phyloP scores from a whole-genome alignment of 2,329 filamentous ascomycete species.

The Dendrostoma leiphaemia region DNA sequence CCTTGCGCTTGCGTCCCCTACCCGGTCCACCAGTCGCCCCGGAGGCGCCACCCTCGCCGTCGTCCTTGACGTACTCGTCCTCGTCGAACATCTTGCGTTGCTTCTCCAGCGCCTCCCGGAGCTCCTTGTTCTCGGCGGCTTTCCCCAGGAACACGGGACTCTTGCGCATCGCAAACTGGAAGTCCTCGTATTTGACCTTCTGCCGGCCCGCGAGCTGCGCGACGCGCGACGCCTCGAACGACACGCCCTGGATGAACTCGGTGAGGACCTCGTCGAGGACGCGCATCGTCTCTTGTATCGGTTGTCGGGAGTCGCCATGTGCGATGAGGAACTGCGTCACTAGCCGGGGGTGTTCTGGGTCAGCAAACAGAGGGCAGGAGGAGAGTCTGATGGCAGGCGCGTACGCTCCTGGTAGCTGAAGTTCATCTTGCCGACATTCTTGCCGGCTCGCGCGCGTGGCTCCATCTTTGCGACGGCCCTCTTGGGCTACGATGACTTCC shows the following conservation, averaged over 20 bases:
- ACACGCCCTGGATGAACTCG: conserved; percentile 93
- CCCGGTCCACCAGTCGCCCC: neutral
- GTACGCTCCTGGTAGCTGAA: conserved; percentile 70
- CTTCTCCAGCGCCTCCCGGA: conserved; percentile 82
- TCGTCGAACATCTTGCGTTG: conserved; percentile 74
- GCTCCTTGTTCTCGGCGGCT: conserved; percentile 84
- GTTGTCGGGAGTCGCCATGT: conserved; percentile 74
- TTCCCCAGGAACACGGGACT: conserved; percentile 85
- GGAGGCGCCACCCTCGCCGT: neutral
- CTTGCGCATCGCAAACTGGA: conserved; percentile 87
- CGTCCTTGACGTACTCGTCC: conserved; percentile 44
- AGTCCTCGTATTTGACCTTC: conserved; percentile 98
- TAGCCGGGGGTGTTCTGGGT: conserved; percentile 30
- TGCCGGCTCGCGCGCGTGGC: conserved; percentile 72
- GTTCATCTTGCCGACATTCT: conserved; percentile 81
- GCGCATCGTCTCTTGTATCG: conserved; percentile 79
- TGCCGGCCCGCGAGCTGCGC: conserved; percentile 85
- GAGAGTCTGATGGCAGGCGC: conserved; percentile 26
- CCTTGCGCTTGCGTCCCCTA: conserved; percentile 11
- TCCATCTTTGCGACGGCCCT: conserved; percentile 54
- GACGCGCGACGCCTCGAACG: conserved; percentile 82
- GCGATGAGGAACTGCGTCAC: conserved; percentile 75
- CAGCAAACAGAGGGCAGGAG: neutral
- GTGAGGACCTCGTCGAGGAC: conserved; percentile 94
- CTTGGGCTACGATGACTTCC: neutral